Evolutionary conservation across 495 filamentous ascomycete genomes (phyloP), one percentile per base, ranked within the genome.

Genomic region (Diplogelasinospora grovesii): DNA sequence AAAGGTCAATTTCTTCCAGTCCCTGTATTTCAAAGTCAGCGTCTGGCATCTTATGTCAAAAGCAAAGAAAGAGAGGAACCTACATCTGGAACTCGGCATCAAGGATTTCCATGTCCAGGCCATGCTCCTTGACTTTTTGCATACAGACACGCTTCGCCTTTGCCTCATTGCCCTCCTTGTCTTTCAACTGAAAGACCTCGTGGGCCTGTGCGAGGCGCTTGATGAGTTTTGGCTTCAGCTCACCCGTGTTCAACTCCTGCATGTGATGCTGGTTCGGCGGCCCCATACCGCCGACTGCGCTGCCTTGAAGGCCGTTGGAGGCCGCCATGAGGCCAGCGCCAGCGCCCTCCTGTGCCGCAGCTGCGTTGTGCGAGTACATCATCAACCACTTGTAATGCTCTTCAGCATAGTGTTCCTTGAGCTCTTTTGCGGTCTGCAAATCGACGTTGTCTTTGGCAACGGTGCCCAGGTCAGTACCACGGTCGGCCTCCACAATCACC

Each of bases 31-130:
- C n/a, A 11, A 5, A 13, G 46, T 58, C 26, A 58, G 52, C 26
- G 19, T 4, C 18, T n/a, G 15, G 16, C 22, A 14, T 33, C 16
- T 0, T 10, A 29, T 33, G 7, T 3, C 1, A 22, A 22, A 15
- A 33, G 8, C 13, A 16, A 36, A 36, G 22, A 19, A 39, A 22
- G 43, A 22, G 40, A 43, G 13, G 8, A 34, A 73, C 86, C 75
- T 70, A 95, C 92, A 95, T 88, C 55, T 98, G 92, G 59, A 94
- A 98, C 61, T 98, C 92, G n/a, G 92, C 92, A 63, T 98, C 92
- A 10, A 98, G 76, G 43, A 98, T 96, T 55, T 98, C 92, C 92
- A 98, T 96, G 43, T 89, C 86, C 8, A 98, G 74, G 28, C 86
- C 82, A 64, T 97, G 89, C 52, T 97, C 92, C 32, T 78, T 81